These are phyloP conservation scores for Helicostylum pulchrum DNA, from an alignment of 192 early-diverging fungal species.

Conservation along the genomic window DNA sequence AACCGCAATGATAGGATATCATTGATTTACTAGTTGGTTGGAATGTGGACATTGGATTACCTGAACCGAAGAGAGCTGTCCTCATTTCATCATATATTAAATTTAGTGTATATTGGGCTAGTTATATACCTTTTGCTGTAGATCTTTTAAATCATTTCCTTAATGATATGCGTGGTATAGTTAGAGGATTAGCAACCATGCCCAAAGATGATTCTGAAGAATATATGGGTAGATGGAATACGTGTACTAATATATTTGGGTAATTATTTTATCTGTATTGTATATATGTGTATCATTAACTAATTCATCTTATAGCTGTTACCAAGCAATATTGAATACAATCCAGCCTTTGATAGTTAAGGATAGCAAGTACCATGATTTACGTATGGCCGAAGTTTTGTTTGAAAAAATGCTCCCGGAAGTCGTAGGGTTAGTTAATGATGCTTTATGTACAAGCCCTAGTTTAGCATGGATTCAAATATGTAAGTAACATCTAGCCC, in stretches of 20 bases:
- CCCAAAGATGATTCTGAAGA: not conserved
- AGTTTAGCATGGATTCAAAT: constrained; percentile 40
- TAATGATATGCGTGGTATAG: constrained; percentile 44
- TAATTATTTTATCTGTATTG: not conserved
- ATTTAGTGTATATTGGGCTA: constrained; percentile 46
- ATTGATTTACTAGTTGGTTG: constrained; percentile 70
- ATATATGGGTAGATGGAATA: not conserved
- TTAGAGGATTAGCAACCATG: not conserved
- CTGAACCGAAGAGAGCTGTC: constrained; percentile 29
- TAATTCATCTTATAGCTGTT: constrained; percentile 26
- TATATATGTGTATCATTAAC: not conserved
- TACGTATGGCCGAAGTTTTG: not conserved
- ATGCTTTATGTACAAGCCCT: constrained; percentile 23
- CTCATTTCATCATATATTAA: constrained; percentile 40
- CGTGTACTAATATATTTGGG: constrained; percentile 21
- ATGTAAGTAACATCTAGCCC: constrained; percentile 29
- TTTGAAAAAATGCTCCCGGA: constrained; percentile 29
- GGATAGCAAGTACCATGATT: not conserved
- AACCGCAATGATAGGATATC: constrained; percentile 38
- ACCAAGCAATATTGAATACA: constrained; percentile 23
- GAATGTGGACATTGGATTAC: constrained; percentile 55
- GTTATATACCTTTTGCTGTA: constrained; percentile 43
- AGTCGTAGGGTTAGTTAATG: constrained; percentile 35
- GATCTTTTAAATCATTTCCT: constrained; percentile 53
- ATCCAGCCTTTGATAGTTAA: constrained; percentile 17